Conservation (phyloP, 2,329 filamentous ascomycete species). For the Polytolypa hystricis region DNA sequence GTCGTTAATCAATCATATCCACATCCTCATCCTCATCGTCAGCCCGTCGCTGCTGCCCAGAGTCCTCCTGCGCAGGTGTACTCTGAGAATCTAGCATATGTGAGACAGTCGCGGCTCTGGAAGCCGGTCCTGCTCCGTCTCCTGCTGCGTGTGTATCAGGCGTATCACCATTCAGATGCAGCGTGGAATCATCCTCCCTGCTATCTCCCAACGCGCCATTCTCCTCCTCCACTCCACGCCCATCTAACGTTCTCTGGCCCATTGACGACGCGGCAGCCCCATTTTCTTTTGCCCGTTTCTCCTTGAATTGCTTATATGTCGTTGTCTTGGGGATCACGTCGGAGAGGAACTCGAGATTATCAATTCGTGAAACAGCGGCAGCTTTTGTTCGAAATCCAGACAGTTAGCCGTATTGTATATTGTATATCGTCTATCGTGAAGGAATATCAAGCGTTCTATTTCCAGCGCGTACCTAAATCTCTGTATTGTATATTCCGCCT, state of each 20-base stretch:
- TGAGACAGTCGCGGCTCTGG: constrained; percentile 25
- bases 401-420: neutral
- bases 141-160: too few species aligned
- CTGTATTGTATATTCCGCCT: constrained; percentile 91
- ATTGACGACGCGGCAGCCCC: constrained; percentile 25
- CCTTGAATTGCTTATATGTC: constrained; percentile 69
- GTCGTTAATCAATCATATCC: constrained; percentile 48
- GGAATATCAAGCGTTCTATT: too few species aligned
- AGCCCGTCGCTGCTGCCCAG: constrained; percentile 17
- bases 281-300: constrained; percentile 33
- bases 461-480: constrained; percentile 82
- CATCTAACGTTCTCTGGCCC: constrained; percentile 25
- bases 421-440: neutral
- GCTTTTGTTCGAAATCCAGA: constrained; percentile 38
- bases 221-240: constrained; percentile 8
- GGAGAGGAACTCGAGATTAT: constrained; percentile 88
- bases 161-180: constrained; percentile 8
- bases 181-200: constrained; percentile 11
- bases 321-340: constrained; percentile 84
- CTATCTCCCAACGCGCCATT: constrained; percentile 17
- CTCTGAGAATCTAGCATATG: constrained; percentile 32
- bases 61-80: constrained; percentile 44
- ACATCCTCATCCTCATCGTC: constrained; percentile 44
- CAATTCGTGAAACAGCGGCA: constrained; percentile 72
- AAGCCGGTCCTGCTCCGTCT: constrained; percentile 16